Evolutionary conservation across 768 basidiomycete species (phyloP).

Genomic region (Phallus indusiatus): DNA sequence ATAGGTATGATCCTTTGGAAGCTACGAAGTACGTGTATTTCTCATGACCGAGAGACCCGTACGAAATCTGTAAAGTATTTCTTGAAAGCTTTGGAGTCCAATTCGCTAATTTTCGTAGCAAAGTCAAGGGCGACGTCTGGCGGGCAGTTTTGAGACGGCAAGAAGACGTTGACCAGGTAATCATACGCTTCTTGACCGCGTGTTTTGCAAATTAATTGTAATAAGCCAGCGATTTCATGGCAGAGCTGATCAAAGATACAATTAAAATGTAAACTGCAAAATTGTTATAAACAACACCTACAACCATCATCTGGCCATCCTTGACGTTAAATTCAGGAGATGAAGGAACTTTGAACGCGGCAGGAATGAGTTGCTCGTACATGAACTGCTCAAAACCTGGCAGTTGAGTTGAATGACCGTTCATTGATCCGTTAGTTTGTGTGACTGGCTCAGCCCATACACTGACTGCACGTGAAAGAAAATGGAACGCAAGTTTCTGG

Average conservation of each 20-base stretch:
- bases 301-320: conserved; percentile 79
- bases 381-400: conserved; percentile 91
- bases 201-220: conserved; percentile 69
- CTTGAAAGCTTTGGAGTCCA: conserved; percentile 68
- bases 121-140: conserved; percentile 68
- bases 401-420: conserved; percentile 34
- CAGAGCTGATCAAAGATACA: conserved; percentile 48
- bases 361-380: conserved; percentile 76
- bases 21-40: not conserved
- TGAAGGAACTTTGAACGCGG: conserved; percentile 74
- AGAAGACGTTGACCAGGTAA: conserved; percentile 68
- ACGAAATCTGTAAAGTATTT: conserved; percentile 86
- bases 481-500: conserved; percentile 71
- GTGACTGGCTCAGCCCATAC: conserved; percentile 53
- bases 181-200: conserved; percentile 76
- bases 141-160: conserved; percentile 88
- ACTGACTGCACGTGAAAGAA: conserved; percentile 60
- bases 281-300: conserved; percentile 28
- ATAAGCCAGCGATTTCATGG: conserved; percentile 77
- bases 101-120: conserved; percentile 59
- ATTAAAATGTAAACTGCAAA: not conserved
- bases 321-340: conserved; percentile 75
- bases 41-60: conserved; percentile 6
- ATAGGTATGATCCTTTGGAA: not conserved
- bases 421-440: conserved; percentile 23